Base-by-base conservation (phyloP, 176 grass and related monocot genomes). In the Tillandsia fasciculata region DNA sequence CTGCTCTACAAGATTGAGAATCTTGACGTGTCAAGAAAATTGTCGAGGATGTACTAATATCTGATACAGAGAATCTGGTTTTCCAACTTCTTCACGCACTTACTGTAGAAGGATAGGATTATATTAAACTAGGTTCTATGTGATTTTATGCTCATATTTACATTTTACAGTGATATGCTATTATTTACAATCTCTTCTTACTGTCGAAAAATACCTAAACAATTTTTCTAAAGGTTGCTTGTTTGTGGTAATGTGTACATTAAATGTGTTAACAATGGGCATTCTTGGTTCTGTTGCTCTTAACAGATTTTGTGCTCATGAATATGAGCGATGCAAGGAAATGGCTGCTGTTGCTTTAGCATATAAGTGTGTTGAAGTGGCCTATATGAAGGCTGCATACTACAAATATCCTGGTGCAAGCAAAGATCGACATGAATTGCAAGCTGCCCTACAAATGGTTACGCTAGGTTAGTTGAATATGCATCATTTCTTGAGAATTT, bases 281-380 rank as follows among this genome's bases (percentile, higher is more conserved):
- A 17, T 23, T 1, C 56, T 61, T 15, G 22, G 7, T 3, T 9
- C 22, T 61, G 56, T 61, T 23, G 56, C 22, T 20, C 18, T 12
- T 83, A 51, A 23, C 72, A 97, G 93, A 76, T 97, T 90, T 52
- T 89, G 86, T 33, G 93, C 86, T 33, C 79, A 82, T 70, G 79
- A 82, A 83, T 92, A 90, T 83, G 89, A 97, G 77, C 76, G 77
- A 68, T 73, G 78, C 65, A 97, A 92, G 74, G 88, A 87, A 79
- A 92, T 83, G 84, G 89, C 79, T 52, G 85, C 85, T 80, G 89
- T 86, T 67, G 76, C 93, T 69, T 85, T 97, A 72, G 89, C 93
- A 76, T 92, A 90, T 81, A 97, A 97, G 76, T 97, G 93, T 83
- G 74, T 97, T 26, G 93, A 92, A 78, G 93, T 97, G 68, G 89